Evolutionary conservation across 2,329 filamentous ascomycete genomes (phyloP), one percentile per base, ranked within the genome.

Genomic region (Metarhizium robertsii): DNA sequence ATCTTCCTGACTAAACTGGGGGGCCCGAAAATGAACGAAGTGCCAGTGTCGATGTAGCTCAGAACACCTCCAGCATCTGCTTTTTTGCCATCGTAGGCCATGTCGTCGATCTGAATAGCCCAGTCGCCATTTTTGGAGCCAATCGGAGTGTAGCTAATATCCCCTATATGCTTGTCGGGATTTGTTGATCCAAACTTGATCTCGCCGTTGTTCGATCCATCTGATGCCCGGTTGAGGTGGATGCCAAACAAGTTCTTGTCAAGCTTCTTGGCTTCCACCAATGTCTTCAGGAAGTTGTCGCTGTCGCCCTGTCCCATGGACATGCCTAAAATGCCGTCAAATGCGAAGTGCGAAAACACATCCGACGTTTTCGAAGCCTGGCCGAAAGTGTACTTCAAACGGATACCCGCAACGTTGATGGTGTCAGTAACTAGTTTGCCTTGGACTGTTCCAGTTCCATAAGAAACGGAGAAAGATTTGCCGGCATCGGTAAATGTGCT

Each of bases 321-420:
- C 29, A 95, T 73, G 4, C 90, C 91, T 2, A 96, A 73, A 51
- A 96, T 95, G 29, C 91, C 91, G 67, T 96, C 91, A 69, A 95
- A 91, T 1, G 89, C 87, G 63, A 92, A 95, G 53, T 80, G 79
- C 32, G 75, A 71, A 68, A 96, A 95, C 60, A 94, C 85, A 53
- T 82, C 71, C 1, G 88, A 90, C 2, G 88, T 88, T 29, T 79
- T 79, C 38, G 79, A 80, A 25, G 87, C 89, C 57, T 92, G 71
- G 4, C 91, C 91, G 64, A 96, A 88, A 3, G 81, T 75, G 62
- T 90, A 78, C 2, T 77, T 68, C 14, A 90, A 66, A 46, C 76
- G 79, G 59, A 92, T 75, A 16, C 81, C 83, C 2, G 84, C 87
- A 60, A 95, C 72, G 4, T 77, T 75, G 25, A 94, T 66, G 0